phyloP scores from a whole-genome alignment of 1,284 basidiomycete genomes.

The Tilletia walkeri region DNA sequence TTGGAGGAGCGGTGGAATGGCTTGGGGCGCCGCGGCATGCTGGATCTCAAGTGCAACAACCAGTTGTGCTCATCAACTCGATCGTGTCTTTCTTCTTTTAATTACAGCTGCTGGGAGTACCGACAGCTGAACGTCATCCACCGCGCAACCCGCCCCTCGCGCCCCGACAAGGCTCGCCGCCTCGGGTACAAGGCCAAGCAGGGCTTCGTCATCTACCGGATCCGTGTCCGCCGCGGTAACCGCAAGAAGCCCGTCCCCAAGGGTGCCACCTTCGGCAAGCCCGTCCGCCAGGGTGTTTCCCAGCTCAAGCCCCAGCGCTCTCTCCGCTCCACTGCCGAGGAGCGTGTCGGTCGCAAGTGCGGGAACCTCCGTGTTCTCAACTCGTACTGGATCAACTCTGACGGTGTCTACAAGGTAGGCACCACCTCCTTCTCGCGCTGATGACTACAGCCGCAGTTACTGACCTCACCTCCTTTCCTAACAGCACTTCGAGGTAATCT shows the following conservation, averaged over 20 bases:
- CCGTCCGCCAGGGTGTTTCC: constrained; percentile 99
- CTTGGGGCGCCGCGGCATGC: not conserved
- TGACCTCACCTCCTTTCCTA: not conserved
- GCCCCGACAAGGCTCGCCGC: constrained; percentile 98
- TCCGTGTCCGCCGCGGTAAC: constrained; percentile 97
- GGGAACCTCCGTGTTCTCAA: constrained; percentile 86
- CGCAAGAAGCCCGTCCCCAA: constrained; percentile 98
- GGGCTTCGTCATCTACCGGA: constrained; percentile 96
- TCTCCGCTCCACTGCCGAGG: constrained; percentile 89
- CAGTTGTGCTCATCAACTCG: not conserved
- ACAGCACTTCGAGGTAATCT: constrained; percentile 92
- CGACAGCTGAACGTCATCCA: constrained; percentile 93
- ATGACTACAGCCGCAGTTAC: not conserved
- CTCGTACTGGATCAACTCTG: constrained; percentile 99
- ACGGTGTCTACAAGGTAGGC: constrained; percentile 83
- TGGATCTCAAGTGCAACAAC: not conserved
- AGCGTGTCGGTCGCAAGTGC: constrained; percentile 94
- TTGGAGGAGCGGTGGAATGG: not conserved
- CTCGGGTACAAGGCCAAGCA: constrained; percentile 99
- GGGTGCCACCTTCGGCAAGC: constrained; percentile 98
- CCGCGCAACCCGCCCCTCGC: constrained; percentile 93
- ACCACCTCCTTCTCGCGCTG: not conserved
- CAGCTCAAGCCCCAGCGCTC: constrained; percentile 98
- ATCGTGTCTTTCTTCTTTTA: constrained; percentile 4
- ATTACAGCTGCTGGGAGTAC: constrained; percentile 83